phyloP scores from a whole-genome alignment of 2,329 filamentous ascomycete genomes.

The Epichloe sylvatica region DNA sequence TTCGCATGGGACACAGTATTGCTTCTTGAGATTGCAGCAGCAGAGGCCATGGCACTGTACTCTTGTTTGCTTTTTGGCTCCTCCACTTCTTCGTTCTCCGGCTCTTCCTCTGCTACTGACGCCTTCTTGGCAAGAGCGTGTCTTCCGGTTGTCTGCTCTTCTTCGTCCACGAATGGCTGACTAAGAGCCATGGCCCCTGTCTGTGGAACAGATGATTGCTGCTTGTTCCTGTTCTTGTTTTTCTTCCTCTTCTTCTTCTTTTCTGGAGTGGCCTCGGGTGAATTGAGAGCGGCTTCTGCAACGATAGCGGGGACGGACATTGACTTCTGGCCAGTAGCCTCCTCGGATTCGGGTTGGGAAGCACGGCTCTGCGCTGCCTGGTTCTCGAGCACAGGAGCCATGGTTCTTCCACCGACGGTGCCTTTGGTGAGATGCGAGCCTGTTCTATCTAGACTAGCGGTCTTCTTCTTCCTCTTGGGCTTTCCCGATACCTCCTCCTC shows the following conservation, averaged over 20 bases:
- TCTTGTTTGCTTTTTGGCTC: slow-evolving; percentile 6
- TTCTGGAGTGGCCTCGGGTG: not conserved
- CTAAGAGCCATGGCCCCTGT: not conserved
- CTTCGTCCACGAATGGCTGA: not conserved
- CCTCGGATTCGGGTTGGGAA: slow-evolving; percentile 1
- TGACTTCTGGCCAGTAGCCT: not conserved
- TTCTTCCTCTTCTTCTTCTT: slow-evolving; percentile 6
- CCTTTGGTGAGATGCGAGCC: slow-evolving; percentile 37
- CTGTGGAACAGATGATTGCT: not conserved
- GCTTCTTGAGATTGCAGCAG: slow-evolving; percentile 17
- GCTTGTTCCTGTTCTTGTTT: slow-evolving; percentile 7
- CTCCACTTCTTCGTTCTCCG: slow-evolving; percentile 25
- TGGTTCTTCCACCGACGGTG: slow-evolving; percentile 34
- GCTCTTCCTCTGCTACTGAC: slow-evolving; percentile 32
- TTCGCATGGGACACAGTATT: not conserved
- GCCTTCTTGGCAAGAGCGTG: slow-evolving; percentile 23
- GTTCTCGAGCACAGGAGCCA: slow-evolving; percentile 32
- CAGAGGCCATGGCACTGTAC: slow-evolving; percentile 9
- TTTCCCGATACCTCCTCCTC: slow-evolving; percentile 25
- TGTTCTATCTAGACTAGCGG: slow-evolving; percentile 20
- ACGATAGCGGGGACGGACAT: not conserved
- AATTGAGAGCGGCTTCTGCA: not conserved
- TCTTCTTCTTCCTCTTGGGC: slow-evolving; percentile 28
- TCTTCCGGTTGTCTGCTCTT: not conserved
- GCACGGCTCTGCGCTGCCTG: not conserved